phyloP scores from a whole-genome alignment of 169 alveolate genomes.

The Cryptosporidium xiaoi region DNA sequence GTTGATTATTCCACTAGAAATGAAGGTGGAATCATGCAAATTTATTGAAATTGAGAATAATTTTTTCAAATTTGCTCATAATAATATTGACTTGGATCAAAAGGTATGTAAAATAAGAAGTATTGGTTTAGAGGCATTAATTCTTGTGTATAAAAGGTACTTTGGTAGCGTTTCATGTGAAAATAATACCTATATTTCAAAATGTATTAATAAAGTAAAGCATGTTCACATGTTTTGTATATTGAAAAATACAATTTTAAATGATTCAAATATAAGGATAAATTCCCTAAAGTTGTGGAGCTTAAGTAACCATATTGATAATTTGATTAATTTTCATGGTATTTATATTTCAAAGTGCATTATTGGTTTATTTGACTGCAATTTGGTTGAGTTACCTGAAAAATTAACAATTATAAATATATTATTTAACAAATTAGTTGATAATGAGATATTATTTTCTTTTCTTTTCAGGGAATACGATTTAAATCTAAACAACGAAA shows the following conservation, averaged over 20 bases:
- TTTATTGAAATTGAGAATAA: conserved; percentile 47
- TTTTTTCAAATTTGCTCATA: conserved; percentile 25
- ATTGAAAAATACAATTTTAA: conserved; percentile 21
- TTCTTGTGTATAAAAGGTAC: not conserved
- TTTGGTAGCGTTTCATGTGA: not conserved
- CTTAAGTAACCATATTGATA: not conserved
- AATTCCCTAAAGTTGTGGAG: conserved; percentile 41
- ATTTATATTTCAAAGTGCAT: conserved; percentile 48
- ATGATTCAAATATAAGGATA: not conserved
- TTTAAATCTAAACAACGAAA: conserved; percentile 11
- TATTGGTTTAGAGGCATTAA: conserved; percentile 11
- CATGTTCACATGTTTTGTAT: conserved; percentile 42
- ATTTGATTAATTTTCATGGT: conserved; percentile 38
- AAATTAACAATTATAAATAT: conserved; percentile 5
- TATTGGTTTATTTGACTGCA: conserved; percentile 15
- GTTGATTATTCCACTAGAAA: conserved; percentile 14
- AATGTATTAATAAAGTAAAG: not conserved
- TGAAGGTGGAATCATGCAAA: conserved; percentile 16
- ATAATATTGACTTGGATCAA: conserved; percentile 20
- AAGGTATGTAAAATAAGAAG: conserved; percentile 18
- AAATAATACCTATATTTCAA: not conserved
- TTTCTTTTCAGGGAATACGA: conserved; percentile 29
- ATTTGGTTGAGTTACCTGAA: conserved; percentile 23
- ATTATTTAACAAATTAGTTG: not conserved
- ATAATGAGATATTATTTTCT: not conserved